Percentiles rank a stretch among this genome's conserved stretches.
These are phyloP conservation scores for Amaranthus cruentus DNA, from an alignment of 148 eudicot genomes.

Conservation along the genomic window DNA sequence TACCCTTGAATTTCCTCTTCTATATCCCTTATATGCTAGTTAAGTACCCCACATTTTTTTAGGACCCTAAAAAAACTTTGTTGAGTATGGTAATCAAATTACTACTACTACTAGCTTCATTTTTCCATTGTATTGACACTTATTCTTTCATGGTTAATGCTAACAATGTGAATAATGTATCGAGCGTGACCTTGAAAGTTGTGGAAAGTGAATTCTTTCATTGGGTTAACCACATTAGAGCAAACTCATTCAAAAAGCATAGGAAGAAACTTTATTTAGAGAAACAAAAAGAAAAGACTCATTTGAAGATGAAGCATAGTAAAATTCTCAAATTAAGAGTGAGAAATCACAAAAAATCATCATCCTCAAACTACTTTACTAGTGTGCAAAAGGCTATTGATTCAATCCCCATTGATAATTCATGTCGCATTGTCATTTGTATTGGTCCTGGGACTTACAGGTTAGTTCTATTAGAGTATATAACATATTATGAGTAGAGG, in stretches of 20 bases:
- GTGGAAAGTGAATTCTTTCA: conserved; percentile 31
- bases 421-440: conserved; percentile 59
- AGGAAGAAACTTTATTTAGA: conserved; percentile 21
- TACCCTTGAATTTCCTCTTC: background rate
- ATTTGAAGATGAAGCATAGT: conserved; percentile 47
- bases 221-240: conserved; percentile 51
- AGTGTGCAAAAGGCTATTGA: conserved; percentile 55
- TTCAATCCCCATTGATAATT: conserved; percentile 48
- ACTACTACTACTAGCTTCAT: conserved; percentile 28
- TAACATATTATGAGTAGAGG: too few relatives aligned
- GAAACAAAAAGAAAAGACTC: conserved; percentile 33
- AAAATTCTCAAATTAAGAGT: conserved; percentile 61
- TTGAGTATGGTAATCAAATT: conserved; percentile 22
- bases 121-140: conserved; percentile 20
- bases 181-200: conserved; percentile 15
- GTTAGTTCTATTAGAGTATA: conserved; percentile 22
- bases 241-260: conserved; percentile 32
- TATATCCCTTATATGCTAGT: background rate
- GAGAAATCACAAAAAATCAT: conserved; percentile 29
- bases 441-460: conserved; percentile 64
- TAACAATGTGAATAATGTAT: background rate
- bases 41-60: conserved; percentile 4
- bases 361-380: conserved; percentile 38
- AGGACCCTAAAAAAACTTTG: background rate
- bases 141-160: background rate